Evolutionary conservation across 2,329 filamentous ascomycete species (phyloP).

Genomic region (Aspergillus spinulosporus): DNA sequence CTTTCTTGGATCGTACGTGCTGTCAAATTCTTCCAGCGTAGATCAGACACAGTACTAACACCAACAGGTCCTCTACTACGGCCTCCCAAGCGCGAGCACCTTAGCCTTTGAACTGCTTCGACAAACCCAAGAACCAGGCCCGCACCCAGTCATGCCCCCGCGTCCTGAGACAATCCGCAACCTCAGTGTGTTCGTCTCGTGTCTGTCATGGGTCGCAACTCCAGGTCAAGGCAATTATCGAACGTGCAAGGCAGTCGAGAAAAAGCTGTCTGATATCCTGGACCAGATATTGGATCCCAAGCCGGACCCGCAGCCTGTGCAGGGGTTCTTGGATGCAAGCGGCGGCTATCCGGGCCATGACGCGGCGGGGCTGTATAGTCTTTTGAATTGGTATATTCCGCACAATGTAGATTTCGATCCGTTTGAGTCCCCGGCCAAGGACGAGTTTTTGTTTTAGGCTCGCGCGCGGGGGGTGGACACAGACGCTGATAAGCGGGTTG

Average conservation of each 20-base stretch:
- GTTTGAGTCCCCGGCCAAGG: slow-evolving; percentile 27
- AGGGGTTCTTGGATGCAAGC: slow-evolving; percentile 11
- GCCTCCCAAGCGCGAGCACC: slow-evolving; percentile 35
- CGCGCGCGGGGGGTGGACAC: background rate
- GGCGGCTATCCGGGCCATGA: slow-evolving; percentile 22
- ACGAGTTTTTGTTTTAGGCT: slow-evolving; percentile 23
- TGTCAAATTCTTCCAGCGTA: background rate
- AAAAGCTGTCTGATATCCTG: slow-evolving; percentile 37
- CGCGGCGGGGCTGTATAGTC: slow-evolving; percentile 28
- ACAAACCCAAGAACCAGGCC: slow-evolving; percentile 32
- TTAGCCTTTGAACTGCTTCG: slow-evolving; percentile 36
- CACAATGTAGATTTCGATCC: slow-evolving; percentile 36
- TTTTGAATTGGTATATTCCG: slow-evolving; percentile 38
- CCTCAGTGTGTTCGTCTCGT: slow-evolving; percentile 36
- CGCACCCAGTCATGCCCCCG: slow-evolving; percentile 29
- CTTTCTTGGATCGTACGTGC: slow-evolving; percentile 36
- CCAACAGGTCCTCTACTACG: slow-evolving; percentile 34
- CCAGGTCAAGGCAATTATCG: slow-evolving; percentile 39
- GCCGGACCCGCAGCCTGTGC: slow-evolving; percentile 25
- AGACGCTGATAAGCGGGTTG: too few relatives aligned
- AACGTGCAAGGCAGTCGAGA: slow-evolving; percentile 38
- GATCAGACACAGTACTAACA: background rate
- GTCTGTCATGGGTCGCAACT: slow-evolving; percentile 35
- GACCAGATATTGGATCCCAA: slow-evolving; percentile 38
- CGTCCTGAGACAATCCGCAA: slow-evolving; percentile 37